A percentile compares a stretch with the other conserved stretches of the same genome.
phyloP scores from a whole-genome alignment of 306 rosid genomes.

The Lupinus albus region DNA sequence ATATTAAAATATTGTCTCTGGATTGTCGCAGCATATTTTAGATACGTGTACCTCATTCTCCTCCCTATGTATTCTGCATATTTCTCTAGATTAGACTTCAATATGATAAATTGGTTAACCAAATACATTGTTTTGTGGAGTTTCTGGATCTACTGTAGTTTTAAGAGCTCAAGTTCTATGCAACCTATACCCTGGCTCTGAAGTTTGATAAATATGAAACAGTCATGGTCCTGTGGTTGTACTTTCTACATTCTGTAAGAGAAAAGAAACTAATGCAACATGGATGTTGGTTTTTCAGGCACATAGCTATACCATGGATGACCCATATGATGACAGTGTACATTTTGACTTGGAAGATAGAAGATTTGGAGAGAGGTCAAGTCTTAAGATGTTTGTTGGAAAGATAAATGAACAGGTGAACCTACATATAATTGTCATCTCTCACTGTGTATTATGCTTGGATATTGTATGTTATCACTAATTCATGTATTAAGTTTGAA shows the following conservation, averaged over 20 bases:
- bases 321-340: constrained; percentile 43
- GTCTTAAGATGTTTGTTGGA: constrained; percentile 62
- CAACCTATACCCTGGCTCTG: constrained; percentile 5
- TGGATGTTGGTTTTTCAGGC: constrained; percentile 46
- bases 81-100: constrained; percentile 25
- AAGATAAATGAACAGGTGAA: constrained; percentile 80
- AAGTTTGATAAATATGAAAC: background rate
- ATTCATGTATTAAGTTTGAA: constrained; percentile 24
- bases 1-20: constrained; percentile 10
- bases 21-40: constrained; percentile 18
- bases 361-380: constrained; percentile 51
- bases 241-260: constrained; percentile 23
- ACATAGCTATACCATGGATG: constrained; percentile 36
- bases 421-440: constrained; percentile 30
- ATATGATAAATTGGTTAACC: constrained; percentile 21
- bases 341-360: constrained; percentile 37
- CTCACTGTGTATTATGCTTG: constrained; percentile 4
- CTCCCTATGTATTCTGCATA: background rate
- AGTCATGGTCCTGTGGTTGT: constrained; percentile 16
- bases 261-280: constrained; percentile 29
- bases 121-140: constrained; percentile 28
- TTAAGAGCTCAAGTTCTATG: constrained; percentile 29
- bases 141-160: constrained; percentile 32
- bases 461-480: constrained; percentile 12
- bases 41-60: constrained; percentile 15